Percentiles rank a stretch among this genome's conserved stretches.
These are phyloP conservation scores for Bryopsis sp. DNA, from an alignment of 139 green algal genomes.

Conservation along the genomic window DNA sequence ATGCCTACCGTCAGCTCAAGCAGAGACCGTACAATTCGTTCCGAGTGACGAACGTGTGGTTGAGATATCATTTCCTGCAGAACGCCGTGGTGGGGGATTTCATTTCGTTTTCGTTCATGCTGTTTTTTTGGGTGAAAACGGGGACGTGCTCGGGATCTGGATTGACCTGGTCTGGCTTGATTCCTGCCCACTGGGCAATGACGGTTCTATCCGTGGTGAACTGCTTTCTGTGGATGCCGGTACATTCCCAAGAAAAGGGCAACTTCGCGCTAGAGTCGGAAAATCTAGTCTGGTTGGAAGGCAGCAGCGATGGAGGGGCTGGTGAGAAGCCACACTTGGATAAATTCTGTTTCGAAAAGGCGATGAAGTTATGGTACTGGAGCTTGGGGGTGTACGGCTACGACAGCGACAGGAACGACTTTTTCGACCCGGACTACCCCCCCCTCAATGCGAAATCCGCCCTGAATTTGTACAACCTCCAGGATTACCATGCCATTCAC, in stretches of 20 bases:
- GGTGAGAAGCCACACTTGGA: background rate
- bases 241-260: too few relatives aligned
- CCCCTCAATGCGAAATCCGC: background rate
- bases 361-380: constrained; percentile 28
- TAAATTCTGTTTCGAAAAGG: constrained; percentile 38
- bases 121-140: background rate
- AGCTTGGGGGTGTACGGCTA: background rate
- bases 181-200: background rate
- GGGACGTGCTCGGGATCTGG: background rate
- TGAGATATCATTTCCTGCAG: background rate
- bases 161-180: background rate
- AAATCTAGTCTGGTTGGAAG: background rate
- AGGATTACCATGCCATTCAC: background rate
- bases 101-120: background rate
- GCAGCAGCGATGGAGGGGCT: background rate
- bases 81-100: background rate
- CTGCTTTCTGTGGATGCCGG: background rate
- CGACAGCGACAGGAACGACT: background rate
- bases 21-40: background rate
- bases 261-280: constrained; percentile 1
- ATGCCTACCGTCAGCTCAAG: background rate
- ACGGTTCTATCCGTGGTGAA: background rate
- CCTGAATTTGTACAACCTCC: background rate
- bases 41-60: background rate
- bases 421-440: background rate